A percentile compares a stretch with the other conserved stretches of the same genome.
Conservation (phyloP, 2,329 filamentous ascomycete genomes). For the Hortaea werneckii region DNA sequence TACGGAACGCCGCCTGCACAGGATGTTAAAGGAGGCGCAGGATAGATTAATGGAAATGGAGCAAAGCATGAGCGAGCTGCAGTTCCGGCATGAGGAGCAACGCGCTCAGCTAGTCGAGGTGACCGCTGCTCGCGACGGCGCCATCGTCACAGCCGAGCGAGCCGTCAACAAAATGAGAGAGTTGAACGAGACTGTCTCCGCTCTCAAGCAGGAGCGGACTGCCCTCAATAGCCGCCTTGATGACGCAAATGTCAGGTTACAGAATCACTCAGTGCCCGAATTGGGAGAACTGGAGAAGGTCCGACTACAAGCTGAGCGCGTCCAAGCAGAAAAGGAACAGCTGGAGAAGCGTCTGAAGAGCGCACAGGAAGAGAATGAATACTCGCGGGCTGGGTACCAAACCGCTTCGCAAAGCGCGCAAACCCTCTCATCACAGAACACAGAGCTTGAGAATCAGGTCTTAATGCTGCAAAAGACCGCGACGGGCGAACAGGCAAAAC, state of each 20-base stretch:
- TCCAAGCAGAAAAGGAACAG: conserved; percentile 14
- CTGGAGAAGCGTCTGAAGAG: conserved; percentile 23
- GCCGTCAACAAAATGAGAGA: conserved; percentile 15
- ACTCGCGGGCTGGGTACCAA: conserved; percentile 50
- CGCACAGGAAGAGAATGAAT: conserved; percentile 43
- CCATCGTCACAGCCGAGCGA: conserved; percentile 12
- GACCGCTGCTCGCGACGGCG: conserved; percentile 17
- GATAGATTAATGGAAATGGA: conserved; percentile 18
- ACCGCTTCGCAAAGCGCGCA: conserved; percentile 42
- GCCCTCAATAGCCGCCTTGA: conserved; percentile 20
- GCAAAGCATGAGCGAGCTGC: conserved; percentile 21
- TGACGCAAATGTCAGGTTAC: conserved; percentile 17
- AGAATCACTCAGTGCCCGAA: conserved; percentile 22
- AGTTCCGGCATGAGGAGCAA: conserved; percentile 25
- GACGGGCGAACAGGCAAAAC: conserved; percentile 16
- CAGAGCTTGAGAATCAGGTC: conserved; percentile 32
- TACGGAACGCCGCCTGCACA: conserved; percentile 14
- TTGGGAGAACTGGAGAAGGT: conserved; percentile 22
- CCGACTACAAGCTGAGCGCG: conserved; percentile 9
- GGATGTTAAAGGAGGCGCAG: conserved; percentile 14
- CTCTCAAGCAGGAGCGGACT: conserved; percentile 17
- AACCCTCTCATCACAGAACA: conserved; percentile 39
- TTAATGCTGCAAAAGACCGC: conserved; percentile 16
- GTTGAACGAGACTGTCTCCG: conserved; percentile 9
- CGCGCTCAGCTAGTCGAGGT: conserved; percentile 17